Percentiles rank a stretch among this genome's conserved stretches.
phyloP scores from a whole-genome alignment of 768 basidiomycete genomes.

The Russula foetens region DNA sequence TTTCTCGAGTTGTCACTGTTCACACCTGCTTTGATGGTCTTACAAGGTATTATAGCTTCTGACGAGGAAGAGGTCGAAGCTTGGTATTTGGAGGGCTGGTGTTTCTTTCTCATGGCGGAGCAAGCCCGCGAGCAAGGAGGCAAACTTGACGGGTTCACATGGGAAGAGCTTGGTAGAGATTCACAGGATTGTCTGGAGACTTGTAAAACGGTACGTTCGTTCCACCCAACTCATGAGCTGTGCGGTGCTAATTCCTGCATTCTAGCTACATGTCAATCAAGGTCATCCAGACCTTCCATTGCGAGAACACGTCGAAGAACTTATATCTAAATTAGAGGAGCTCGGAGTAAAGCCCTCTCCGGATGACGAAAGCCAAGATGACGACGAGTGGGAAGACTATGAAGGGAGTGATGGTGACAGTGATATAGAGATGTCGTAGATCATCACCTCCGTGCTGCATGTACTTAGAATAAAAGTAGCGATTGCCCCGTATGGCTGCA shows the following conservation, averaged over 20 bases:
- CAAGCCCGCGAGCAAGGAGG: conserved; percentile 51
- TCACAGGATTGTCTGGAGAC: conserved; percentile 76
- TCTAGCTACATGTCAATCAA: conserved; percentile 63
- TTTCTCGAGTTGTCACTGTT: conserved; percentile 72
- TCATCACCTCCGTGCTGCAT: background rate
- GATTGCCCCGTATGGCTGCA: background rate
- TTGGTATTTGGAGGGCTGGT: conserved; percentile 95
- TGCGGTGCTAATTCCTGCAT: background rate
- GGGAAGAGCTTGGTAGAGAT: conserved; percentile 75
- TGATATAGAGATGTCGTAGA: conserved; percentile 37
- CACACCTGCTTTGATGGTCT: conserved; percentile 62
- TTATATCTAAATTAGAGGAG: conserved; percentile 58
- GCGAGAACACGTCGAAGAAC: conserved; percentile 65
- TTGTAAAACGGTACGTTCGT: conserved; percentile 56
- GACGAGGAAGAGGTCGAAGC: conserved; percentile 87
- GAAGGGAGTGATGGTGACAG: conserved; percentile 47
- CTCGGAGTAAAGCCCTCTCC: conserved; percentile 59
- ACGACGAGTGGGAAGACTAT: conserved; percentile 53
- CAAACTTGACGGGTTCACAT: conserved; percentile 41
- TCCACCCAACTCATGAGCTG: background rate
- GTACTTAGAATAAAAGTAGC: background rate
- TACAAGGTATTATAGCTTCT: conserved; percentile 69
- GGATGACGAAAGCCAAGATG: conserved; percentile 45
- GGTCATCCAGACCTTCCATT: conserved; percentile 70
- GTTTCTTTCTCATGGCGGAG: conserved; percentile 78